Base-by-base conservation (phyloP, 1,139 yeast genomes). In the Kurtzmaniella quercitrusa region DNA sequence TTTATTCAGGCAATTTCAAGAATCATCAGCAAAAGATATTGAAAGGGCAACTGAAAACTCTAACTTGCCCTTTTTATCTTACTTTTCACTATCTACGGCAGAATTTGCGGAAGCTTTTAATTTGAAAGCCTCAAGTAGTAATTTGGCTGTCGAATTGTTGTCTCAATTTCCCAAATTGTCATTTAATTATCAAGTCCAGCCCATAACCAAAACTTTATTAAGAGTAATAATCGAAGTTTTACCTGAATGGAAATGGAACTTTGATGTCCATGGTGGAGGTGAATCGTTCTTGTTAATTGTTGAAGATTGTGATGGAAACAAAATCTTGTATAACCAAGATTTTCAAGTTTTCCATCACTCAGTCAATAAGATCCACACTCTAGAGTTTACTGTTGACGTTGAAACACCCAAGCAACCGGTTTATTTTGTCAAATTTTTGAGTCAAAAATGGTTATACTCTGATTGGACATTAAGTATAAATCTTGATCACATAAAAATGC, bases 401-500 rank as follows among this genome's bases (percentile, higher is more conserved):
- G 46, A 68, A 28, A 81, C 77, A 5, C 82, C 85, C 1, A 45
- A 77, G 3, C 91, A 94, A 14, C 96, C 96, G 1, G 82, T 82
- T 51, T 82, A 84, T 51, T 87, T 85, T 60, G 74, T 89, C 5
- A 72, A 85, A 0, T 59, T 89, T 16, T 65, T 85, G 2, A 88
- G 95, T 47, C 95, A 89, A 46, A 78, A 73, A 46, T 93, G 98
- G 98, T 63, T 89, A 7, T 91, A 87, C 47, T 80, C 89, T 44
- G 88, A 80, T 42, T 71, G 76, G 50, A 76, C 77, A 45, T 59
- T 76, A 2, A 88, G 96, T 0, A 66, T 88, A 1, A 62, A 80
- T 40, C 65, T 93, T 45, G 68, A 73, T 20, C 63, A 71, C 33
- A 53, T 88, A 41, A 68, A 67, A 35, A 49, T 85, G 4, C 97